A percentile compares a stretch with the other conserved stretches of the same genome.
These are phyloP conservation scores for Malassezia caprae DNA, from an alignment of 1,284 basidiomycete species.

Conservation along the genomic window DNA sequence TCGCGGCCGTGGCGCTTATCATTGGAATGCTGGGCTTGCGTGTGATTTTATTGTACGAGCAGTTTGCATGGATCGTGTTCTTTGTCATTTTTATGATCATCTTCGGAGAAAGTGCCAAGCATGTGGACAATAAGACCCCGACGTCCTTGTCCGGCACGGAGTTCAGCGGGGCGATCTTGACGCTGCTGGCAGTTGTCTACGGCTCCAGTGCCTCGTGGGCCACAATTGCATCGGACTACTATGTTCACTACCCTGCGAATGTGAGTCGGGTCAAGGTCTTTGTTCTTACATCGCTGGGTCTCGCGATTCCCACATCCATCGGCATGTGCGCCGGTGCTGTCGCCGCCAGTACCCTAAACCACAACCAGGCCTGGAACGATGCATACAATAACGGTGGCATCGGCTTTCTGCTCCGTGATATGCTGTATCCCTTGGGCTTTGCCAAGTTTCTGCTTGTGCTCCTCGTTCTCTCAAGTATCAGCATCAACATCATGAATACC, in stretches of 20 bases:
- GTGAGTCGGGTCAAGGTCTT: background rate
- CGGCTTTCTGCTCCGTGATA: background rate
- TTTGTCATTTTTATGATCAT: background rate
- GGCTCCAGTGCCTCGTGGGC: background rate
- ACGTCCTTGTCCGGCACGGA: background rate
- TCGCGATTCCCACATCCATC: background rate
- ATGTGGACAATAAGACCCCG: background rate
- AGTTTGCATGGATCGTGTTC: background rate
- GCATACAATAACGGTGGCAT: background rate
- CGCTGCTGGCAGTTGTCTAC: background rate
- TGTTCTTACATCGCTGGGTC: background rate
- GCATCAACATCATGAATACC: background rate
- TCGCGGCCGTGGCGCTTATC: background rate
- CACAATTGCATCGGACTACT: background rate
- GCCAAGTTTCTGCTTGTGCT: background rate
- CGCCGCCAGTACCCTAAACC: background rate
- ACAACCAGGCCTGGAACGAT: background rate
- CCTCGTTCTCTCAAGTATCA: background rate
- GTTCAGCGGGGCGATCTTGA: background rate
- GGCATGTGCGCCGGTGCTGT: background rate
- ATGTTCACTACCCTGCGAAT: background rate
- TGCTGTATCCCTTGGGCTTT: background rate
- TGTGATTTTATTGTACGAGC: background rate
- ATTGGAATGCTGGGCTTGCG: background rate
- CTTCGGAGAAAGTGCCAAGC: background rate